Evolutionary conservation across 75 land plant species (phyloP).

Genomic region (Chamaecyparis obtusa): DNA sequence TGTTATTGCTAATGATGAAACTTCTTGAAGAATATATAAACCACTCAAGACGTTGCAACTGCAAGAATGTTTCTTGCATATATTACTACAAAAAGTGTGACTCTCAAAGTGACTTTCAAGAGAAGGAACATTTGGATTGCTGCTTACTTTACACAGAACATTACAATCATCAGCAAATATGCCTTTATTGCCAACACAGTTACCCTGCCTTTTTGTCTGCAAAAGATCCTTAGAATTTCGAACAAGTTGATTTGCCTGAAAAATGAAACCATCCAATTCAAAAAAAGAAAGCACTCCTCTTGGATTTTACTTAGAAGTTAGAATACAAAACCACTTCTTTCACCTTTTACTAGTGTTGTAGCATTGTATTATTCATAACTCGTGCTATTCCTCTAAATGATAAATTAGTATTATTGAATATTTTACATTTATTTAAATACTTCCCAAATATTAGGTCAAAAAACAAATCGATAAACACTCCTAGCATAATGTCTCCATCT

Average conservation of each 20-base stretch:
- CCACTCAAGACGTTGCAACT: constrained; percentile 12
- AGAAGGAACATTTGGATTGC: neutral
- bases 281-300: neutral
- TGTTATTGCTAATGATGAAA: constrained; percentile 16
- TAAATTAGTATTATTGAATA: no score
- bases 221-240: neutral
- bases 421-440: no score
- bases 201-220: neutral
- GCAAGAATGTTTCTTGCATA: constrained; percentile 8
- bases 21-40: constrained; percentile 43
- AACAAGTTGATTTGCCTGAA: constrained; percentile 10
- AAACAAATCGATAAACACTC: no score
- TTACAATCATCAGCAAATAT: neutral
- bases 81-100: neutral
- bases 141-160: neutral
- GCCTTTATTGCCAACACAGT: neutral
- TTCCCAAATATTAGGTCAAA: no score
- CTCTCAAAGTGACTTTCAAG: neutral
- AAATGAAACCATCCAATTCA: neutral
- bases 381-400: no score
- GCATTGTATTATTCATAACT: neutral
- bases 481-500: no score
- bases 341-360: neutral
- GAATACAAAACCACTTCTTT: neutral
- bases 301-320: neutral